Base-by-base conservation (phyloP, 768 basidiomycete species). In the Suillus americanus region DNA sequence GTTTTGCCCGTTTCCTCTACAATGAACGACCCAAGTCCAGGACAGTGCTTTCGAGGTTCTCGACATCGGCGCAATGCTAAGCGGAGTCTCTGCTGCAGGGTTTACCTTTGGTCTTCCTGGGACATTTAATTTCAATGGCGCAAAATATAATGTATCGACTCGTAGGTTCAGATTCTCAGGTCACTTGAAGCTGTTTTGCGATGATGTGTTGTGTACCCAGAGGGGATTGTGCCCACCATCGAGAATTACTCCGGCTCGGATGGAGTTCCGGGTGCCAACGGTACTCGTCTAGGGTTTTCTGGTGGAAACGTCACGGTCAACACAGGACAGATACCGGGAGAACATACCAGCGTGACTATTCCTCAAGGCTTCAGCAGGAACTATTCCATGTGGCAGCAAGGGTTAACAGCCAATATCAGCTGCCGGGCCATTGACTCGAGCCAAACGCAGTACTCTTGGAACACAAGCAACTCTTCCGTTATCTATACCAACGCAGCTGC, bases 91-190 rank as follows among this genome's bases (percentile, higher is more conserved):
- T 25, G 62, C 70, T 2, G 65, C 70, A 2, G 16, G 66, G 13
- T 65, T 48, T 30, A 67, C 37, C 43, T 61, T 55, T 9, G 66
- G 65, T 23, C 18, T 54, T 6, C 35, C 61, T 3, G 70, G 70
- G 5, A 60, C 66, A 28, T 50, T 64, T 9, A 46, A 61, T 20
- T 71, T 71, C 25, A 71, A 71, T 25, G 65, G 64, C n/a, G 69
- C 23, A 46, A 43, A 62, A 30, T 71, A 71, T 51, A 68, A 70
- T 20, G 2, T 66, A 7, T 71, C 70, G n/a, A 53, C 28, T 30
- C 28, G 51, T 53, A 20, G 1, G 51, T 53, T 16, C 18, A 33
- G 18, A 10, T 16, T 25, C 28, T 10, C 28, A 20, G 28, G 28
- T 33, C 18, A 20, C 51, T 30, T 12, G 18, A 30, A 30, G 14